Conservation (phyloP, 371 early-diverging fungal genomes). For the Apophysomyces ossiformis region DNA sequence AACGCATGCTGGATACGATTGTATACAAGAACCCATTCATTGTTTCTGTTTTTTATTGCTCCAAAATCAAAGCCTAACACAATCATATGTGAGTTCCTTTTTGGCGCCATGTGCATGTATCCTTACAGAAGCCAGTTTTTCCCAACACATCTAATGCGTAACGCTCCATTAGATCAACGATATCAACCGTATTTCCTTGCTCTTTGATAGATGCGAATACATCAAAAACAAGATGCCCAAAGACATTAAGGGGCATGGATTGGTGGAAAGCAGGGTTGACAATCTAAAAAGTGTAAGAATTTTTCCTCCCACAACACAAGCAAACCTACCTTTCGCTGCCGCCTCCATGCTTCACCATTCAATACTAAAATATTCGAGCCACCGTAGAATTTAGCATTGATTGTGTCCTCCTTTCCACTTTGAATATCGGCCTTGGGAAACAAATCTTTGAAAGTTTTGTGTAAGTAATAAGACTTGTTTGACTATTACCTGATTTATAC, state of each 20-base stretch:
- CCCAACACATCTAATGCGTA: conserved; percentile 44
- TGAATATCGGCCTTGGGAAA: conserved; percentile 25
- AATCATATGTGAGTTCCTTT: neutral
- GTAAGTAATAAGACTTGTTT: neutral
- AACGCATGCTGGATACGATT: conserved; percentile 22
- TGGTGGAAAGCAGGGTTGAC: conserved; percentile 45
- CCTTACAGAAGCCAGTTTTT: conserved; percentile 36
- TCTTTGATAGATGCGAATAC: conserved; percentile 27
- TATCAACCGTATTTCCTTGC: conserved; percentile 19
- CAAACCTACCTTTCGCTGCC: conserved; percentile 30
- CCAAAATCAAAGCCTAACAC: conserved; percentile 36
- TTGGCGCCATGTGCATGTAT: neutral
- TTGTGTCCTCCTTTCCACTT: conserved; percentile 16
- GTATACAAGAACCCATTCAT: conserved; percentile 33
- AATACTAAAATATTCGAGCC: conserved; percentile 32
- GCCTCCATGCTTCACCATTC: conserved; percentile 32
- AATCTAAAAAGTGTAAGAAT: conserved; percentile 18
- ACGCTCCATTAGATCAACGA: conserved; percentile 28
- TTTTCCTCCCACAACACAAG: neutral
- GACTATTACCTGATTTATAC: conserved; percentile 34
- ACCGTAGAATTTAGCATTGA: conserved; percentile 24
- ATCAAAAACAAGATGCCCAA: conserved; percentile 29
- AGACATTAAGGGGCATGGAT: conserved; percentile 37
- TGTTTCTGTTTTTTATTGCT: conserved; percentile 29
- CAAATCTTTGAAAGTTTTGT: neutral